Percentiles rank a stretch among this genome's conserved stretches.
Conservation (phyloP, 73 alveolate species). For the Uronychia binucleata region DNA sequence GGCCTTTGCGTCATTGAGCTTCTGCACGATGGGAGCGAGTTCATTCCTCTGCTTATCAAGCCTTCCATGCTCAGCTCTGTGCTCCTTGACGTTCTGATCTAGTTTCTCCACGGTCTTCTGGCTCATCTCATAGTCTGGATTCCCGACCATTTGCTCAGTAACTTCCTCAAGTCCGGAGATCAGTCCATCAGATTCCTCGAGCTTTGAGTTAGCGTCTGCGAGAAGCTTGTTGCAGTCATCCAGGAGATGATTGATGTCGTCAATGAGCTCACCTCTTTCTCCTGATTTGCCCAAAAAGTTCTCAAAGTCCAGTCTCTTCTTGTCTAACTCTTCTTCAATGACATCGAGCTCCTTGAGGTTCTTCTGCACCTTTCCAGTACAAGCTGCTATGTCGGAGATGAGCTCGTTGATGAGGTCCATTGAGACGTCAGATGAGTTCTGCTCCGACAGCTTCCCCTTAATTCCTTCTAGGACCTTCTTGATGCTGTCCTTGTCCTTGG, state of each 20-base stretch:
- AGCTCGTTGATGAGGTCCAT: constrained; percentile 1
- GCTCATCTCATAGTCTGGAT: neutral
- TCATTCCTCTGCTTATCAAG: neutral
- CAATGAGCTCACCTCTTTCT: neutral
- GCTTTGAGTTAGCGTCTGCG: neutral
- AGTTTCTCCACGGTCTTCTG: neutral
- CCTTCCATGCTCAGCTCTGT: neutral
- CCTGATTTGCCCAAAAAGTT: neutral
- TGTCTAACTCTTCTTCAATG: constrained; percentile 5
- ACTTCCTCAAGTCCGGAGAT: neutral
- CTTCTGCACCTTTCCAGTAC: neutral
- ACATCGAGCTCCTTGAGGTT: neutral
- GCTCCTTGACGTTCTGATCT: neutral
- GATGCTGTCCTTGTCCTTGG: neutral
- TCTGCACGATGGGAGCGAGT: neutral
- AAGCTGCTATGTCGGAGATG: neutral
- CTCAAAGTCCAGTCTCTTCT: neutral
- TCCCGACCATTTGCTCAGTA: neutral
- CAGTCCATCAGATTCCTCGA: neutral
- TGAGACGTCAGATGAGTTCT: neutral
- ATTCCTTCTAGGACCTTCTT: constrained; percentile 5
- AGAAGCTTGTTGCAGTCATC: neutral
- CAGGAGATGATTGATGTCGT: neutral
- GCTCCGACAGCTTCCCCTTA: neutral
- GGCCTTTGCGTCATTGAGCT: neutral